phyloP scores from a whole-genome alignment of 2,329 filamentous ascomycete genomes.

The Aspergillus pseudonomiae region DNA sequence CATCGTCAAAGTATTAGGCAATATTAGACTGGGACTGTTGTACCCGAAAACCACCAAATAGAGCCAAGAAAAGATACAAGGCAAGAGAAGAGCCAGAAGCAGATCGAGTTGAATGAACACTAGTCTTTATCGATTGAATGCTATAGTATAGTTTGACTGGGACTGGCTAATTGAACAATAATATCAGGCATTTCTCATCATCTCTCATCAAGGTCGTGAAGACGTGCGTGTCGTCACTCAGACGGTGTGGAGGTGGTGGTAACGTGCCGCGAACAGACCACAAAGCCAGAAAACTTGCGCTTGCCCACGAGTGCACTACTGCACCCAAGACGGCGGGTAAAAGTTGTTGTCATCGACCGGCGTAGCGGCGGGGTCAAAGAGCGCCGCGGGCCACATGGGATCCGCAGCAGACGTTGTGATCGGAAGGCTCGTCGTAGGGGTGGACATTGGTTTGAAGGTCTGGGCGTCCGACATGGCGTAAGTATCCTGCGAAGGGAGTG shows the following conservation, averaged over 20 bases:
- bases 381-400: conserved; percentile 35
- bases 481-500: conserved; percentile 32
- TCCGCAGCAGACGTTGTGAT: conserved; percentile 34
- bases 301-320: conserved; percentile 19
- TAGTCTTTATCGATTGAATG: conserved; percentile 33
- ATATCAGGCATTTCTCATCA: conserved; percentile 46
- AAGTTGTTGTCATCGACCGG: conserved; percentile 33
- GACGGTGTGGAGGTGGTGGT: conserved; percentile 46
- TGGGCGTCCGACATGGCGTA: conserved; percentile 32
- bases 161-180: conserved; percentile 37
- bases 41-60: not conserved
- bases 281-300: conserved; percentile 22
- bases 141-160: conserved; percentile 37
- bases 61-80: not conserved
- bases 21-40: not conserved
- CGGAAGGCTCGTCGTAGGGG: conserved; percentile 21
- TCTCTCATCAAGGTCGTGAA: conserved; percentile 50
- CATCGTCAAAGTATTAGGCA: not conserved
- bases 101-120: conserved; percentile 10
- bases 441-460: conserved; percentile 27
- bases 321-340: conserved; percentile 37
- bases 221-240: conserved; percentile 29
- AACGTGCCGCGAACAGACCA: conserved; percentile 34
- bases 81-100: not conserved
- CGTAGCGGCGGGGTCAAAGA: conserved; percentile 36